Conservation (phyloP, 768 basidiomycete species). For the Rhodosporidiobolus odoratus region DNA sequence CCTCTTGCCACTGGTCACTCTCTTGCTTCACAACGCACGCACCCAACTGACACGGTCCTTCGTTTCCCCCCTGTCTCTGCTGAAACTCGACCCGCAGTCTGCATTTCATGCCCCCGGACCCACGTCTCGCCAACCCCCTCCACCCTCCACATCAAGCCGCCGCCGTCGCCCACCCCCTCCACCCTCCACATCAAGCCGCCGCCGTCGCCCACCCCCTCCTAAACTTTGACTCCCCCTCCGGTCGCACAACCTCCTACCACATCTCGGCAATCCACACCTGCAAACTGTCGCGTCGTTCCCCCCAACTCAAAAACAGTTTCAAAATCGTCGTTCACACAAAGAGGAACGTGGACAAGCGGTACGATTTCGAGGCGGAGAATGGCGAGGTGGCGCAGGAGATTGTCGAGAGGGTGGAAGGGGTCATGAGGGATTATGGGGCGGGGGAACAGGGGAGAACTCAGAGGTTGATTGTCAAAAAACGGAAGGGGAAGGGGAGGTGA, state of each 20-base stretch:
- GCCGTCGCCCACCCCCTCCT: conserved; percentile 57
- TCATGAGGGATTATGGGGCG: background rate
- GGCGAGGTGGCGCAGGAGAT: conserved; percentile 68
- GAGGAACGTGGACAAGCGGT: conserved; percentile 68
- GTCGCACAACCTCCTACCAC: conserved; percentile 87
- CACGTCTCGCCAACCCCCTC: conserved; percentile 53
- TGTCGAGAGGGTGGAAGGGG: conserved; percentile 3
- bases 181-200: conserved; percentile 38
- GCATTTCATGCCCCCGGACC: conserved; percentile 47
- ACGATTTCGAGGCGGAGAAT: conserved; percentile 94
- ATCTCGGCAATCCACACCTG: conserved; percentile 78
- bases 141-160: conserved; percentile 49
- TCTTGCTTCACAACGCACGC: background rate
- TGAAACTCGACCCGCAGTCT: background rate
- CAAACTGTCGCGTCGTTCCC: conserved; percentile 72
- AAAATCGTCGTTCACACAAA: conserved; percentile 70
- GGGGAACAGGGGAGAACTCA: too few species aligned
- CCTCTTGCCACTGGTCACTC: background rate
- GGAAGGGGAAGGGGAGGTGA: too few species aligned
- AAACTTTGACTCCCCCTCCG: conserved; percentile 60
- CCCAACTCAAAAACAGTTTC: conserved; percentile 71
- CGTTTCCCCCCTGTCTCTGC: background rate
- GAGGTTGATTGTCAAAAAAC: too few species aligned
- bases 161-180: conserved; percentile 57
- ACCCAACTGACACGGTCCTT: conserved; percentile 54